These are phyloP conservation scores for Phaffomyces opuntiae DNA, from an alignment of 805 yeast genomes.

Conservation along the genomic window DNA sequence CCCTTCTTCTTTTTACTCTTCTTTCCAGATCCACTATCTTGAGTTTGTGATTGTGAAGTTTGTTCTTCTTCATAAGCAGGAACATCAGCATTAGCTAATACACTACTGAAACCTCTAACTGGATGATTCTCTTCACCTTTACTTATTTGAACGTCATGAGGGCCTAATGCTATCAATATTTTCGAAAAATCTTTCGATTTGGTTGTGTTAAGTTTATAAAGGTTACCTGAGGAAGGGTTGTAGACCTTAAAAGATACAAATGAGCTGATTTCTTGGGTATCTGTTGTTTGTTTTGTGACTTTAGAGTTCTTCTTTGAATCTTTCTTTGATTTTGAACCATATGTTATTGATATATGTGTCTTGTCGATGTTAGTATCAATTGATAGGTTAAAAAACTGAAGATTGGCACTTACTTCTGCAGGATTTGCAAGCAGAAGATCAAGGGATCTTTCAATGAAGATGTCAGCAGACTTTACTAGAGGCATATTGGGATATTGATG, in stretches of 20 bases:
- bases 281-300: slow-evolving; percentile 4
- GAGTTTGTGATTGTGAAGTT: neutral
- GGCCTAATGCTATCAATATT: slow-evolving; percentile 67
- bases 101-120: slow-evolving; percentile 19
- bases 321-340: slow-evolving; percentile 20
- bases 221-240: slow-evolving; percentile 59
- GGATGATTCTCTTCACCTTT: slow-evolving; percentile 1
- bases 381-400: neutral
- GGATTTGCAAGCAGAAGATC: neutral
- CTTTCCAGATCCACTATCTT: slow-evolving; percentile 7
- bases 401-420: neutral
- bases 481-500: slow-evolving; percentile 1
- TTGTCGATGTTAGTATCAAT: neutral
- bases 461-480: neutral
- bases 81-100: slow-evolving; percentile 19
- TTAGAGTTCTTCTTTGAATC: slow-evolving; percentile 4
- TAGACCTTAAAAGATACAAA: slow-evolving; percentile 46
- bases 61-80: slow-evolving; percentile 3
- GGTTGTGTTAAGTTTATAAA: slow-evolving; percentile 48
- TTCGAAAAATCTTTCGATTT: slow-evolving; percentile 66
- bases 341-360: slow-evolving; percentile 22
- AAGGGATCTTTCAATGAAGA: neutral
- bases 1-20: slow-evolving; percentile 23
- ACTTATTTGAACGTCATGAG: slow-evolving; percentile 38
- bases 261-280: slow-evolving; percentile 9